Evolutionary conservation across 805 yeast species (phyloP), one percentile per base, ranked within the genome.

Genomic region (Lipomyces kockii): DNA sequence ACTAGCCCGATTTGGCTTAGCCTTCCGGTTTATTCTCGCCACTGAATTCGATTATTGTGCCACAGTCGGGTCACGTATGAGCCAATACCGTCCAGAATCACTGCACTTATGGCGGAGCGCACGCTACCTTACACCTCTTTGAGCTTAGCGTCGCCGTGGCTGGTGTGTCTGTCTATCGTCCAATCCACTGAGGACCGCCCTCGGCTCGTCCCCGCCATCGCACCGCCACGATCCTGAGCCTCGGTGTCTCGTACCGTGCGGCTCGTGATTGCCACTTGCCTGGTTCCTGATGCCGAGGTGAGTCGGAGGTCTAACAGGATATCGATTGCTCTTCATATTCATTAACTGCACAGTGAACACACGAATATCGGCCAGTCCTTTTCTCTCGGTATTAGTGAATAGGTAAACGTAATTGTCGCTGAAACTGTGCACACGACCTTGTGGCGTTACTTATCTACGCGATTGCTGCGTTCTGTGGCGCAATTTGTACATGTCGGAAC

Each of bases 91-190:
- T 20, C 11, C 3, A 29, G 4, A 4, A 0, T 9, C 6, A n/a
- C 37, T n/a, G 9, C 58, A 27, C 58, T 54, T 54, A n/a, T 54
- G 58, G 37, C 11, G 11, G 22, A 54, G 27, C 9, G 34, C 58
- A 54, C 58, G 58, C 58, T 29, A 34, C 58, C 34, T 2, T 11
- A 7, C 22, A 35, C 58, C 20, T 29, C 22, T 54, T 54, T 14
- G 37, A 34, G 58, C 58, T 17, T 54, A 54, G 58, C 39, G 17
- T 14, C 1, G 2, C 39, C 1, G 39, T 35, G 39, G 39, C 39
- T 35, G 14, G 39, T 6, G 49, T 7, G 6, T 37, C 39, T 4
- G 8, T 14, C 22, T 3, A 17, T 17, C 49, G 20, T n/a, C 49
- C 49, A 43, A 43, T 43, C 49, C 49, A 14, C 49, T 17, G 39